These are phyloP conservation scores for Yamadazyma sp. DNA, from an alignment of 805 yeast genomes.

Conservation along the genomic window DNA sequence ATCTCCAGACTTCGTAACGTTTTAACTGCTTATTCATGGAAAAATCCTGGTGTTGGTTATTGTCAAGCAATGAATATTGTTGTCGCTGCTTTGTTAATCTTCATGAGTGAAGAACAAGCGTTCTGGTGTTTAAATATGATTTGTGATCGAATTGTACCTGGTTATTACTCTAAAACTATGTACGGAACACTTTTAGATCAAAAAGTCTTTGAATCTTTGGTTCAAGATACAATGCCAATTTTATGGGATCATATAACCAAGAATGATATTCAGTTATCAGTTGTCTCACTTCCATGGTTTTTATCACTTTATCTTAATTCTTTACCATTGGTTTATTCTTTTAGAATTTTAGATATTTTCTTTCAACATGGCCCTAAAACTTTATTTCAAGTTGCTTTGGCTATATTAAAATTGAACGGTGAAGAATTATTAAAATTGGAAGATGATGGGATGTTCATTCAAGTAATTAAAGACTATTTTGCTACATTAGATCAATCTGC, in stretches of 20 bases:
- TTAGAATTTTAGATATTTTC: conserved; percentile 85
- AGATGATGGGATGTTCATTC: conserved; percentile 91
- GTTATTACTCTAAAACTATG: conserved; percentile 96
- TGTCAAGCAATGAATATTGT: conserved; percentile 99
- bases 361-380: conserved; percentile 87
- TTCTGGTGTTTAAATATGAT: conserved; percentile 84
- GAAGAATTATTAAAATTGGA: conserved; percentile 73
- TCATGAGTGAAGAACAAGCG: conserved; percentile 95
- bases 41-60: conserved; percentile 94
- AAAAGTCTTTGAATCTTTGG: conserved; percentile 86
- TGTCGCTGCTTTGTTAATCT: conserved; percentile 71
- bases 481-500: conserved; percentile 73
- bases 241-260: conserved; percentile 77
- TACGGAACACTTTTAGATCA: conserved; percentile 95
- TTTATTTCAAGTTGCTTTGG: conserved; percentile 89
- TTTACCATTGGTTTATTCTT: conserved; percentile 93
- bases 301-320: conserved; percentile 83
- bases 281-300: conserved; percentile 96
- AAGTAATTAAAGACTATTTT: conserved; percentile 80
- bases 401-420: conserved; percentile 84
- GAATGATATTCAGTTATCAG: conserved; percentile 86
- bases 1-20: conserved; percentile 82
- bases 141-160: conserved; percentile 87
- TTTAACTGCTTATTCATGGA: conserved; percentile 93
- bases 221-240: conserved; percentile 84